Evolutionary conservation across 192 early-diverging fungal genomes (phyloP), one percentile per base, ranked within the genome.

Genomic region (Backusella luteola): DNA sequence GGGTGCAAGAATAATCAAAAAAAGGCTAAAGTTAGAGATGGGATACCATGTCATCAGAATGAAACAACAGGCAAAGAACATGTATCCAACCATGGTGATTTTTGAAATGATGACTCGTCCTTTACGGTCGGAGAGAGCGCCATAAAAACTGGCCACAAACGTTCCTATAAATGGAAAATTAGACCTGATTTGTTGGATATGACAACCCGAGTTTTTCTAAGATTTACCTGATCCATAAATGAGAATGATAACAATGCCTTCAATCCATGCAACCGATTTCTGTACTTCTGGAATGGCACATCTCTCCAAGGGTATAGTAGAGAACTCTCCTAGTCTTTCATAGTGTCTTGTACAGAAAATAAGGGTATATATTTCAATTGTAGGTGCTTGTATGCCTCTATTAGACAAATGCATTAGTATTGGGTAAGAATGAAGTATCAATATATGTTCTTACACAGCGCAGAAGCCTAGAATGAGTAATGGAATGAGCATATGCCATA

Each of bases 81-180:
- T 53, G 49, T 36, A 69, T 19, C 81, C 81, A 34, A 83, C 7
- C 8, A 56, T 19, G 17, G 75, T 42, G 3, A 79, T 69, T 17
- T 46, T 53, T 29, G 76, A 15, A 8, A 83, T 71, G 17, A 73
- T n/a, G 4, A 53, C 21, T 17, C 81, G 59, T 34, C 81, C 81
- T n/a, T 68, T 52, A 39, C 66, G 36, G 66, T 83, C 81, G 11
- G 81, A 79, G 23, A 79, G 68, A 34, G 70, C 74, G 26, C 81
- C 81, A 59, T 76, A 83, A 42, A 67, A 79, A 12, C 74, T 68
- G 19, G 77, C 74, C 4, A 77, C 29, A 38, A 77, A 26, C 6
- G 71, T 32, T 19, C 69, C 76, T 76, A 29, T 49, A 63, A 63
- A 63, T 26, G 56, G 56, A 63, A 21, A n/a, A 23, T 66, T n/a